A percentile compares a stretch with the other conserved stretches of the same genome.
phyloP scores from a whole-genome alignment of 768 basidiomycete genomes.

The Dioszegia crocea region DNA sequence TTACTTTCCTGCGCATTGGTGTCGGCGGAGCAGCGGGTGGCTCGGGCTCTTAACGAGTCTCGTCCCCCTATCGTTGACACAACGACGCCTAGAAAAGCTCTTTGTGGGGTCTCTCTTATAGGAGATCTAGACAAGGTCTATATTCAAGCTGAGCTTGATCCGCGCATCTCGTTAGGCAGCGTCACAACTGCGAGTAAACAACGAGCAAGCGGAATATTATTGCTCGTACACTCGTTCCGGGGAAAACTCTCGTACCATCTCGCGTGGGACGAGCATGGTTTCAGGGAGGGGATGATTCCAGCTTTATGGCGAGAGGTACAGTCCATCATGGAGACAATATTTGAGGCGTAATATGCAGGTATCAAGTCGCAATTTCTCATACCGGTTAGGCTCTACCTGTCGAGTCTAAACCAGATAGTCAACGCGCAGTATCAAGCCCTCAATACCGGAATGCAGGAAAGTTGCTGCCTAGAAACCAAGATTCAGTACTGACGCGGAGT shows the following conservation, averaged over 20 bases:
- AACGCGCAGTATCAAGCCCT: too few species aligned
- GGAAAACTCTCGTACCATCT: constrained; percentile 71
- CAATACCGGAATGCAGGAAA: too few species aligned
- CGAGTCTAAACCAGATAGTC: too few species aligned
- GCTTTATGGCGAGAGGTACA: constrained; percentile 58
- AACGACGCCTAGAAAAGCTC: constrained; percentile 14
- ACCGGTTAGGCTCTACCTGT: too few species aligned
- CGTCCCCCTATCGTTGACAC: constrained; percentile 61
- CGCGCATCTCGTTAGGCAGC: constrained; percentile 60
- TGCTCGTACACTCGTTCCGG: constrained; percentile 59
- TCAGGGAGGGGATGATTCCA: constrained; percentile 59
- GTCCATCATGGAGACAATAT: constrained; percentile 19
- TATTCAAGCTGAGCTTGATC: constrained; percentile 59
- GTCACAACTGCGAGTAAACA: constrained; percentile 79
- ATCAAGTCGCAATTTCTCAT: too few species aligned
- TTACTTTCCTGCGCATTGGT: not conserved
- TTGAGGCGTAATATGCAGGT: too few species aligned
- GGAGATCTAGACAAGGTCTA: constrained; percentile 77
- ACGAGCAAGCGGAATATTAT: constrained; percentile 66
- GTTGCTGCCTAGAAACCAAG: too few species aligned
- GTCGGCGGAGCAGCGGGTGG: too few species aligned
- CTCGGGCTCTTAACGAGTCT: too few species aligned
- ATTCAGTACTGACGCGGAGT: too few species aligned
- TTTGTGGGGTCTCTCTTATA: constrained; percentile 71
- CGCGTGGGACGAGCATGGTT: constrained; percentile 72